phyloP scores from a whole-genome alignment of 1,284 basidiomycete genomes.

The Trametes hirsuta region DNA sequence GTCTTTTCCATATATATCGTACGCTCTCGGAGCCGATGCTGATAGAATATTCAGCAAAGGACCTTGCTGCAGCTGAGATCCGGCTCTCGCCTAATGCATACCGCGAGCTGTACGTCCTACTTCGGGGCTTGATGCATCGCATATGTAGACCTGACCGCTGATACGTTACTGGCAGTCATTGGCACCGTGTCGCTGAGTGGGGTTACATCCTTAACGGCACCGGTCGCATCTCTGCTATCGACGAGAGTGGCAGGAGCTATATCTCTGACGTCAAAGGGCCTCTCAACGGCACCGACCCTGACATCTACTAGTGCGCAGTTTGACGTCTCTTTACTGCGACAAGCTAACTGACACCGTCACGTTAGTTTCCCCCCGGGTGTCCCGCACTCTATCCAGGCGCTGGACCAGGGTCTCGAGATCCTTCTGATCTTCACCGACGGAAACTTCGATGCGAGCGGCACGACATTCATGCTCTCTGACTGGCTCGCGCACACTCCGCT shows the following conservation, averaged over 20 bases:
- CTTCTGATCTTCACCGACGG: conserved; percentile 35
- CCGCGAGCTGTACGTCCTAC: conserved; percentile 29
- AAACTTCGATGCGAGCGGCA: conserved; percentile 34
- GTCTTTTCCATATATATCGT: conserved; percentile 4
- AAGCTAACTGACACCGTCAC: neutral
- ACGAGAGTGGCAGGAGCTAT: conserved; percentile 29
- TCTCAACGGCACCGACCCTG: conserved; percentile 27
- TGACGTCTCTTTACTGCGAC: neutral
- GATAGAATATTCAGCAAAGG: conserved; percentile 28
- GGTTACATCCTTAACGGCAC: conserved; percentile 33
- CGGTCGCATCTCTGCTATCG: conserved; percentile 32
- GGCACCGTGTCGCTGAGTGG: conserved; percentile 37
- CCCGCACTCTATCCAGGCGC: conserved; percentile 34
- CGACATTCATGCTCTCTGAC: conserved; percentile 35
- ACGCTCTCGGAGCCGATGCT: conserved; percentile 11
- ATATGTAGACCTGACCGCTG: neutral
- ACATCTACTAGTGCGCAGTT: conserved; percentile 31
- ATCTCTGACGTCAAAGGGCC: conserved; percentile 33
- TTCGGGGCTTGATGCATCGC: neutral
- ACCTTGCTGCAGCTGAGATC: conserved; percentile 43
- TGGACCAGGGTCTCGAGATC: conserved; percentile 33
- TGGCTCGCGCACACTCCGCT: conserved; percentile 35
- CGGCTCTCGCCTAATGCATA: conserved; percentile 40
- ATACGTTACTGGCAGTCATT: conserved; percentile 24
- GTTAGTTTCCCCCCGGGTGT: conserved; percentile 32